Evolutionary conservation across 2,329 filamentous ascomycete species (phyloP).

Genomic region (Nemania sp.): DNA sequence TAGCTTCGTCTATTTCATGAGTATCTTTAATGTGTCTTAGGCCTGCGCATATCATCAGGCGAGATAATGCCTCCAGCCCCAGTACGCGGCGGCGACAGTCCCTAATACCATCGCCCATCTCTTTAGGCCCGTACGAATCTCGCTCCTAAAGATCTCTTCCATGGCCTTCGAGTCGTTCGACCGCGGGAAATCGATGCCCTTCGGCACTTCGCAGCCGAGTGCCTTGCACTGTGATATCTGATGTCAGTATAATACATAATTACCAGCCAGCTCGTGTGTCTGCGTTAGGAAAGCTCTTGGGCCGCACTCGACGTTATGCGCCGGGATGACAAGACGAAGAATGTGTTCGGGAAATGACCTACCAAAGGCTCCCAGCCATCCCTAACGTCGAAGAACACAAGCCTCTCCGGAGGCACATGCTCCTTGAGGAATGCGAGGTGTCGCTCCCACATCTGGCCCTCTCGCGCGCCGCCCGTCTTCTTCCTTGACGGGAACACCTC

Average conservation of each 20-base stretch:
- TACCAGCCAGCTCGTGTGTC: background rate
- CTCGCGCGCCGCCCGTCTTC: conserved; percentile 7
- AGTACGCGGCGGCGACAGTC: conserved; percentile 17
- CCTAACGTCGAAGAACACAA: conserved; percentile 35
- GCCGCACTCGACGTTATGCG: no score
- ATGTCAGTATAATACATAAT: conserved; percentile 1
- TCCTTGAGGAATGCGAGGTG: conserved; percentile 34
- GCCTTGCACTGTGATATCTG: conserved; percentile 24
- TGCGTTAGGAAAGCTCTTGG: background rate
- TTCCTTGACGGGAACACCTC: conserved; percentile 30
- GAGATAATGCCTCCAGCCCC: conserved; percentile 22
- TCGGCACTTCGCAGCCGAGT: conserved; percentile 29
- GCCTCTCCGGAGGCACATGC: conserved; percentile 31
- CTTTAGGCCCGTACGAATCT: conserved; percentile 27
- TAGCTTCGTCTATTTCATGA: background rate
- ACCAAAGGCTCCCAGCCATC: conserved; percentile 33
- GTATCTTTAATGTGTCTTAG: background rate
- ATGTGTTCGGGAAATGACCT: background rate
- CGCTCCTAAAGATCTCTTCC: conserved; percentile 30
- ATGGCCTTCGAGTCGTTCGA: conserved; percentile 34
- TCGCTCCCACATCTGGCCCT: conserved; percentile 29
- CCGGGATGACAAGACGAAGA: no score
- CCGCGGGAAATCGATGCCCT: conserved; percentile 32
- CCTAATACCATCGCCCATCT: conserved; percentile 31
- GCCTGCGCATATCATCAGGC: conserved; percentile 1